phyloP scores from a whole-genome alignment of 768 basidiomycete genomes.

The Pleurotus tuber-regium region DNA sequence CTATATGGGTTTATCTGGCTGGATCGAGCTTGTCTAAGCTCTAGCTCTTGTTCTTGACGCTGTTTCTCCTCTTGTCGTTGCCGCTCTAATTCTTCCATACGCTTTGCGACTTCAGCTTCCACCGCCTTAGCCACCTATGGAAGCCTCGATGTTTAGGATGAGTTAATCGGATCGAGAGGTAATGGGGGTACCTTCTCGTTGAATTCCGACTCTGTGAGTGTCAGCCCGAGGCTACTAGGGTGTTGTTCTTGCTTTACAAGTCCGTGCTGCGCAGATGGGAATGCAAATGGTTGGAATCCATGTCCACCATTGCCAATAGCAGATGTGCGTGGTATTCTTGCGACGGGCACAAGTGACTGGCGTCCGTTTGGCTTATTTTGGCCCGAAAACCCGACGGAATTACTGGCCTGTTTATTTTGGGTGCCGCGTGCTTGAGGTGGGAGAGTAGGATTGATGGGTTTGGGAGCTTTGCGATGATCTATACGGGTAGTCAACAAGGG shows the following conservation, averaged over 20 bases:
- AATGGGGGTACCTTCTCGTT: constrained; percentile 59
- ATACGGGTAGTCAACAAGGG: neutral
- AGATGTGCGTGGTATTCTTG: constrained; percentile 35
- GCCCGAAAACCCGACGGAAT: too few relatives aligned
- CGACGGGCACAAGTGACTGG: constrained; percentile 35
- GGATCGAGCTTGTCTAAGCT: neutral
- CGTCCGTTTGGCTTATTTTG: too few relatives aligned
- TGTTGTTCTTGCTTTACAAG: constrained; percentile 25
- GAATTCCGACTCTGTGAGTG: constrained; percentile 68
- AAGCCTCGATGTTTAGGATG: constrained; percentile 3
- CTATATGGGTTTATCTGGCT: neutral
- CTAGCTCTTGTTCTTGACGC: constrained; percentile 33
- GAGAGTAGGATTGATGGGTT: constrained; percentile 64
- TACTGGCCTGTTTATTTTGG: constrained; percentile 45
- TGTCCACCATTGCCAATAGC: constrained; percentile 26
- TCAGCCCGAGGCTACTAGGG: constrained; percentile 33
- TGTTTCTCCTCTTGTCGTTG: constrained; percentile 34
- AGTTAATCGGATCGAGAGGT: neutral
- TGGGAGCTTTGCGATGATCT: constrained; percentile 61
- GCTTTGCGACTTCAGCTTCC: constrained; percentile 68
- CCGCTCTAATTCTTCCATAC: constrained; percentile 51
- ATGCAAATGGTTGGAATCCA: constrained; percentile 36
- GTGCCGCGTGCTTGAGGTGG: constrained; percentile 44
- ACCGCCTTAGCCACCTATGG: constrained; percentile 69
- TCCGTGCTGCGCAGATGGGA: constrained; percentile 21